Conservation (phyloP, 345 rosid species). For the Carallia pectinifolia region DNA sequence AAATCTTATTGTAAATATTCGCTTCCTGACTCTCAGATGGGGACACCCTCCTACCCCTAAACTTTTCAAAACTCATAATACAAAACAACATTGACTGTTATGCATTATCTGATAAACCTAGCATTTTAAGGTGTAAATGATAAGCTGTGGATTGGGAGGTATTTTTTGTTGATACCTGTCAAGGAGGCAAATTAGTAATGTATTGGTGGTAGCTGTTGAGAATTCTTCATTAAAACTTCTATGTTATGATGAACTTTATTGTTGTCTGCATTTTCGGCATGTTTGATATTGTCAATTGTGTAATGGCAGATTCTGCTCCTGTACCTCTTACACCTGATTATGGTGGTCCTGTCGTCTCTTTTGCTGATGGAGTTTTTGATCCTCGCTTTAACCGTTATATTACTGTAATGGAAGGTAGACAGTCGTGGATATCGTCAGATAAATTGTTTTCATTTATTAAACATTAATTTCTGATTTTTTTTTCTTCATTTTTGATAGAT, state of each 20-base stretch:
- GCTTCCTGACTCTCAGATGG: too few species aligned
- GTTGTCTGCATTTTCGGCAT: background rate
- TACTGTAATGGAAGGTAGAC: slow-evolving; percentile 81
- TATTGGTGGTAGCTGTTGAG: too few species aligned
- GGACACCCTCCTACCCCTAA: too few species aligned
- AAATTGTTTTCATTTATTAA: background rate
- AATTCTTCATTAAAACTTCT: background rate
- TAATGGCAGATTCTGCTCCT: slow-evolving; percentile 48
- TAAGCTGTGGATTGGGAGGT: too few species aligned
- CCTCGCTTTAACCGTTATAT: slow-evolving; percentile 57
- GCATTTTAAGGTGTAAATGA: too few species aligned
- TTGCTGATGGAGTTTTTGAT: slow-evolving; percentile 91
- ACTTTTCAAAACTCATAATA: background rate
- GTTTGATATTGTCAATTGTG: slow-evolving; percentile 1
- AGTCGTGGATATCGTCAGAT: background rate
- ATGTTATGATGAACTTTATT: background rate
- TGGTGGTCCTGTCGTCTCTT: slow-evolving; percentile 59
- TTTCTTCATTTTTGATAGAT: slow-evolving; percentile 41
- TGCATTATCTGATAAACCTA: too few species aligned
- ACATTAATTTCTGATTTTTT: background rate
- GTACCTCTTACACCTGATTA: slow-evolving; percentile 78
- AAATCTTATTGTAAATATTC: too few species aligned
- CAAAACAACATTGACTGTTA: too few species aligned
- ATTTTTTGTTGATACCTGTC: too few species aligned
- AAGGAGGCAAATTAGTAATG: too few species aligned